A percentile compares a stretch with the other conserved stretches of the same genome.
phyloP scores from a whole-genome alignment of 2,329 filamentous ascomycete genomes.

The Fusarium neocosmosporiellum region DNA sequence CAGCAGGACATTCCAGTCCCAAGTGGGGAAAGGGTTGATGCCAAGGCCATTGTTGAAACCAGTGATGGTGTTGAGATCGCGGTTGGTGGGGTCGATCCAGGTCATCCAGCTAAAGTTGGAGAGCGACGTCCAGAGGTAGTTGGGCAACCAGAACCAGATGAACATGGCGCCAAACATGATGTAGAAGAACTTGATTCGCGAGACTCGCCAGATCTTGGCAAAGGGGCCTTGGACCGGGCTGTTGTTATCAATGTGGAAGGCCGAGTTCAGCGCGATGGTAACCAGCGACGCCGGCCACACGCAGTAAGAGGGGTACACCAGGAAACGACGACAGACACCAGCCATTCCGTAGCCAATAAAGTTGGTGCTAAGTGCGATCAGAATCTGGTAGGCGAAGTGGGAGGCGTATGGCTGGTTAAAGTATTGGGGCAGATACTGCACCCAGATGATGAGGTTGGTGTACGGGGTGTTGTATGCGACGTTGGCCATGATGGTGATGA shows the following conservation, averaged over 20 bases:
- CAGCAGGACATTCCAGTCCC: slow-evolving; percentile 55
- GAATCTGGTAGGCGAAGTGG: slow-evolving; percentile 61
- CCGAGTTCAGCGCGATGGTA: slow-evolving; percentile 61
- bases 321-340: slow-evolving; percentile 60
- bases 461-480: slow-evolving; percentile 62
- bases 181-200: slow-evolving; percentile 60
- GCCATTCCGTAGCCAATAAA: slow-evolving; percentile 68
- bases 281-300: slow-evolving; percentile 66
- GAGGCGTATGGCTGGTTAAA: slow-evolving; percentile 63
- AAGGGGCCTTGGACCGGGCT: slow-evolving; percentile 42
- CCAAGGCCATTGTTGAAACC: slow-evolving; percentile 54
- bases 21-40: slow-evolving; percentile 54
- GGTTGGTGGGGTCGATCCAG: slow-evolving; percentile 62
- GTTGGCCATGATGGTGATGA: slow-evolving; percentile 72
- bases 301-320: slow-evolving; percentile 63
- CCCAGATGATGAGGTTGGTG: slow-evolving; percentile 62
- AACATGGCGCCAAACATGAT: slow-evolving; percentile 60
- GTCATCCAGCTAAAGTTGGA: slow-evolving; percentile 63
- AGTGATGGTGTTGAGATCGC: slow-evolving; percentile 51
- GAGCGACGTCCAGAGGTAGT: slow-evolving; percentile 61
- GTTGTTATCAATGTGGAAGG: slow-evolving; percentile 58
- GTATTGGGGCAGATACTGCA: slow-evolving; percentile 59
- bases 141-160: slow-evolving; percentile 65
- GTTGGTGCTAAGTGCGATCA: slow-evolving; percentile 62
- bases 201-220: slow-evolving; percentile 52